These are phyloP conservation scores for Globisporangium splendens DNA, from an alignment of 352 stramenopile genomes.

Conservation along the genomic window DNA sequence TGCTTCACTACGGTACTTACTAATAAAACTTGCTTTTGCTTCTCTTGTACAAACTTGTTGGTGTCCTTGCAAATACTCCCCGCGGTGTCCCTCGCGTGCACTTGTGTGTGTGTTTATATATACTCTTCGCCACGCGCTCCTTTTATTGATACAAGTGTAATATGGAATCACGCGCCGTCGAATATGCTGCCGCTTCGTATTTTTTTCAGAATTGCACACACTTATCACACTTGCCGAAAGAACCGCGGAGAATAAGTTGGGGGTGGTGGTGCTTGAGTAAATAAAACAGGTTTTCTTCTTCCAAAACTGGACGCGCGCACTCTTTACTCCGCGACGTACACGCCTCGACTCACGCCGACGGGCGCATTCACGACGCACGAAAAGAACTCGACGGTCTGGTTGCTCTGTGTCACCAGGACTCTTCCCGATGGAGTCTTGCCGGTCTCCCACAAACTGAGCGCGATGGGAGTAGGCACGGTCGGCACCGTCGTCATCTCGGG, in stretches of 20 bases:
- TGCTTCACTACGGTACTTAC: constrained; percentile 8
- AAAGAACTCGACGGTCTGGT: constrained; percentile 87
- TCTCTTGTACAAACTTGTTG: constrained; percentile 18
- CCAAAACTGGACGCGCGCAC: constrained; percentile 1
- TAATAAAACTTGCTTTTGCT: constrained; percentile 11
- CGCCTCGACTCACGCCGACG: constrained; percentile 40
- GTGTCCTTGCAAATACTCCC: too few species aligned
- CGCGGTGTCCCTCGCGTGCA: neutral
- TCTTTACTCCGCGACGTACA: constrained; percentile 61
- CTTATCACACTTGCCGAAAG: neutral
- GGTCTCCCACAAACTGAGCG: constrained; percentile 69
- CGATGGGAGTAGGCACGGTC: constrained; percentile 64
- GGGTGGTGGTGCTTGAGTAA: constrained; percentile 6
- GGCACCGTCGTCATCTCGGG: constrained; percentile 77
- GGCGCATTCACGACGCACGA: constrained; percentile 75
- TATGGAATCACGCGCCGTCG: constrained; percentile 6
- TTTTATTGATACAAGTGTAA: constrained; percentile 19
- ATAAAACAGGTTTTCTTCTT: constrained; percentile 17
- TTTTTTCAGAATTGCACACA: too few species aligned
- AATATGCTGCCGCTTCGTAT: neutral
- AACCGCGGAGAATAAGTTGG: neutral
- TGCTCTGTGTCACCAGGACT: constrained; percentile 70
- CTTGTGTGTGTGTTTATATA: neutral
- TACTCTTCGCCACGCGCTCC: constrained; percentile 6
- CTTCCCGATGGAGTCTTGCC: constrained; percentile 76